Percentiles rank a stretch among this genome's conserved stretches.
Evolutionary conservation across 495 filamentous ascomycete genomes (phyloP).

Genomic region (Choiromyces venosus): DNA sequence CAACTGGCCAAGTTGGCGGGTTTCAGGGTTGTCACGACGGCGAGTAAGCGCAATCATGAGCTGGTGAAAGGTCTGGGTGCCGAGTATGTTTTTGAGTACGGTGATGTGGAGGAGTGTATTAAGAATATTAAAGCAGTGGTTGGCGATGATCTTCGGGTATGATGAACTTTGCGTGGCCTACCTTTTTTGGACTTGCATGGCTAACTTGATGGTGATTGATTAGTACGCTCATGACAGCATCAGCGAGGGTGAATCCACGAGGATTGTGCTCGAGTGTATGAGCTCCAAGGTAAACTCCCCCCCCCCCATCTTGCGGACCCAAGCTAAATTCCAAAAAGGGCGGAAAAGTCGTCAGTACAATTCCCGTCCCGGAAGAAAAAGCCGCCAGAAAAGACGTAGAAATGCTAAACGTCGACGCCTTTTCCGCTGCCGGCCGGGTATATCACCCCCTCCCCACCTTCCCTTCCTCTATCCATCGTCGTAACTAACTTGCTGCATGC

Average conservation of each 20-base stretch:
- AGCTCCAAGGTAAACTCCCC: neutral
- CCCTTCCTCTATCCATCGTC: too few species aligned
- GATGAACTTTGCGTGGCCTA: neutral
- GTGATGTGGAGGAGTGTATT: neutral
- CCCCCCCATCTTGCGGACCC: neutral
- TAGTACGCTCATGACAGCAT: neutral
- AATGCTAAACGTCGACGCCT: neutral
- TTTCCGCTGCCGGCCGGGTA: neutral
- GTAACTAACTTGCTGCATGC: neutral
- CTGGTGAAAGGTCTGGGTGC: neutral
- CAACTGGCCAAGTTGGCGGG: neutral
- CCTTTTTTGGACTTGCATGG: too few species aligned
- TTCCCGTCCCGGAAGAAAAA: neutral
- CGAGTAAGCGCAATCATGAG: neutral
- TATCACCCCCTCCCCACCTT: neutral
- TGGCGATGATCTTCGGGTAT: neutral
- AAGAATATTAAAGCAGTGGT: neutral
- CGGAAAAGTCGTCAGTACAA: neutral
- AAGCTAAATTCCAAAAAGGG: neutral
- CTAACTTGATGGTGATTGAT: neutral
- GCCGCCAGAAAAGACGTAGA: neutral
- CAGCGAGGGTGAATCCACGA: neutral
- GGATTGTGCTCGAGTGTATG: neutral
- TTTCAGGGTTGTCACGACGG: neutral
- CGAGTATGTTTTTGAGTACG: constrained; percentile 1